Percentiles rank a stretch among this genome's conserved stretches.
These are phyloP conservation scores for Cutaneotrichosporon sp. DNA, from an alignment of 1,284 basidiomycete species.

Conservation along the genomic window DNA sequence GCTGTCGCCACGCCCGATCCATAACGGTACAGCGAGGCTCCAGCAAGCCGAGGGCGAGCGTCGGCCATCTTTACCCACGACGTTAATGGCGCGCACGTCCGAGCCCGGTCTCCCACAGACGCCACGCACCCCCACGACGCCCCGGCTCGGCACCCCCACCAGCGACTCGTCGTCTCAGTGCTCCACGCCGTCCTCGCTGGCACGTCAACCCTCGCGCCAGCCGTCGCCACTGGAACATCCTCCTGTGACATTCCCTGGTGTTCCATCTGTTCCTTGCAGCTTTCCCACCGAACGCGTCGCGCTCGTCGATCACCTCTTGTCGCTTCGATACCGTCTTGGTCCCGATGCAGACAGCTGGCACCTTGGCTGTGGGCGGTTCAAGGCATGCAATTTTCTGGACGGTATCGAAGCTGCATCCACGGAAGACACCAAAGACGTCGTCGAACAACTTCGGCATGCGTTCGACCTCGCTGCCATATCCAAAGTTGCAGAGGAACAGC, in stretches of 20 bases:
- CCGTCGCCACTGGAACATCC: background rate
- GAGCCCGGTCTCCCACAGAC: too few species aligned
- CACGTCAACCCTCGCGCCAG: background rate
- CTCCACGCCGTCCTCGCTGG: background rate
- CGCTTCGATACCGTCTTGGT: constrained; percentile 25
- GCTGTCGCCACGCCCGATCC: constrained; percentile 17
- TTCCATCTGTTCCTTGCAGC: too few species aligned
- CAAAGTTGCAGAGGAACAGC: too few species aligned
- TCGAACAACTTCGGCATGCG: background rate
- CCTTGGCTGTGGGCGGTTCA: constrained; percentile 26
- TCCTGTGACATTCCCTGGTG: constrained; percentile 8
- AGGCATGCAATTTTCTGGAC: constrained; percentile 15
- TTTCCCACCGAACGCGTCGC: constrained; percentile 9
- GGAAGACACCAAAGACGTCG: background rate
- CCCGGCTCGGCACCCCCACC: background rate
- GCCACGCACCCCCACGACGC: background rate
- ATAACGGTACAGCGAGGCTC: constrained; percentile 11
- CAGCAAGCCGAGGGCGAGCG: constrained; percentile 17
- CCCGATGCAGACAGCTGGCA: constrained; percentile 28
- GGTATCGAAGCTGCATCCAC: background rate
- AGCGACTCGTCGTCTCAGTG: constrained; percentile 1
- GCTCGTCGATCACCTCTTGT: constrained; percentile 26
- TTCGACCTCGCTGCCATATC: background rate
- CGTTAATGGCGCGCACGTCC: background rate
- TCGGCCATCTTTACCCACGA: constrained; percentile 30